A percentile compares a stretch with the other conserved stretches of the same genome.
phyloP scores from a whole-genome alignment of 257 asterid species.

The Coffea eugenioides region DNA sequence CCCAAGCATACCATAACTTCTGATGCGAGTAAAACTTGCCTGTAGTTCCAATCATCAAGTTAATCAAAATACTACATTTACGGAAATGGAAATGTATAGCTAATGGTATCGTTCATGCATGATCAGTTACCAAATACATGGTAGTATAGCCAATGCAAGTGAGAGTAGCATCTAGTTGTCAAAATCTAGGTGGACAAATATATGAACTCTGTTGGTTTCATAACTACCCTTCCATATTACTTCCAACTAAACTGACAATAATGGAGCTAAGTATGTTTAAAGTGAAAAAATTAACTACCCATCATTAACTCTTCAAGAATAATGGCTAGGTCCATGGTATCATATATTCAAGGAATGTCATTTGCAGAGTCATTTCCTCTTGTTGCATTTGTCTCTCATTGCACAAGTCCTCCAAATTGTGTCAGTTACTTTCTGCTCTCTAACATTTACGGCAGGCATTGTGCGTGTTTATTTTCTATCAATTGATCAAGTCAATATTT shows the following conservation, averaged over 20 bases:
- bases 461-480: background rate
- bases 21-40: constrained; percentile 80
- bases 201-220: too few species aligned
- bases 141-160: background rate
- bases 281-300: background rate
- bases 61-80: background rate
- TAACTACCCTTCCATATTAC: background rate
- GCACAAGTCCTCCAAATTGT: background rate
- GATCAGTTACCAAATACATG: background rate
- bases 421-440: background rate
- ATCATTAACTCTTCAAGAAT: too few species aligned
- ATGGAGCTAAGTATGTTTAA: too few species aligned
- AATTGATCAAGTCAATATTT: too few species aligned
- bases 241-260: background rate
- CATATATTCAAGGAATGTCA: background rate
- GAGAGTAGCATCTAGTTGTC: background rate
- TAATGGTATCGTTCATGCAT: background rate
- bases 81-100: background rate
- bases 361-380: background rate
- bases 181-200: background rate
- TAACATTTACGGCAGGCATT: background rate
- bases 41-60: constrained; percentile 21
- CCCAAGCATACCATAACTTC: constrained; percentile 65
- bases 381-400: background rate
- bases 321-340: background rate